Evolutionary conservation across 805 yeast species (phyloP), one percentile per base, ranked within the genome.

Genomic region (Yarrowia divulgata): DNA sequence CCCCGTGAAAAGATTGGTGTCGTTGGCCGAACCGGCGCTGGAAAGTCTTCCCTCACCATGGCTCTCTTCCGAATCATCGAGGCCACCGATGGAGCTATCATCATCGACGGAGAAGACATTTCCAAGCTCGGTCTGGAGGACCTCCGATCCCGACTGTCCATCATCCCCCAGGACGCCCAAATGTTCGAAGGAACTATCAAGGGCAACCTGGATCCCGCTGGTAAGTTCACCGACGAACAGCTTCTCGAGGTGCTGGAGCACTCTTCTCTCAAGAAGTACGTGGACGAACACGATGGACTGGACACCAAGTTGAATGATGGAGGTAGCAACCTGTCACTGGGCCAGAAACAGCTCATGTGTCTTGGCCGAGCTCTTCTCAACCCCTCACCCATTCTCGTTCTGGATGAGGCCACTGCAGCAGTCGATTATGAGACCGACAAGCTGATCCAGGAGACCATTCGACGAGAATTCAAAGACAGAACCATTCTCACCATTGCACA

Each of bases 21-120:
- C 68, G 90, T 94, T 81, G 97, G 97, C 49, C 84, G 97, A 76
- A 91, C 97, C 0, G 97, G 97, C 73, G 96, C 97, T 7, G 97
- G 97, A 64, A 90, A 90, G 77, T 87, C 91, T 10, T 86, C 93
- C 0, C 86, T 91, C 67, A 88, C 89, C 87, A 82, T 86, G 45
- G 90, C 91, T 0, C 79, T 90, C 64, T 90, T 88, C 78, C 82
- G 96, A 71, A 79, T 90, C 48, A 80, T 84, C 55, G 96, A 91
- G 74, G 78, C 88, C 42, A 78, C 79, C 19, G 76, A 79, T 9
- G 90, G 90, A 14, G 71, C 73, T 14, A 86, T 91, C 60, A 69
- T 73, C 2, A 88, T 91, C 74, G 97, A 92, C 78, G 94, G 87
- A 6, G 76, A 89, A 48, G 87, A 90, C 74, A 88, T 88, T 69